Base-by-base conservation (phyloP, 1,284 basidiomycete species). In the Cerrena zonata region DNA sequence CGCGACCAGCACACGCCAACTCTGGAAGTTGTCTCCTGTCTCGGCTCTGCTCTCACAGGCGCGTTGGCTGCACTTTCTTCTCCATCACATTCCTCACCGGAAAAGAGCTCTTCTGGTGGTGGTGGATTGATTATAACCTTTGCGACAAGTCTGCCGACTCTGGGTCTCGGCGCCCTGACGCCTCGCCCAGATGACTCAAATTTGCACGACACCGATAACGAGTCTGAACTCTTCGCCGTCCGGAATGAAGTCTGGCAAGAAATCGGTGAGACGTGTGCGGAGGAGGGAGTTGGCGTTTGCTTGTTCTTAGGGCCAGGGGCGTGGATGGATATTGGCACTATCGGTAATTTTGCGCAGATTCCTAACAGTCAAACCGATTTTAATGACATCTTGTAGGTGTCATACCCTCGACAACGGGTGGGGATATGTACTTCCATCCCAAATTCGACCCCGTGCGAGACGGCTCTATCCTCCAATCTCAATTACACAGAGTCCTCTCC, bases 351-450 rank as follows among this genome's bases (percentile, higher is more conserved):
- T 4, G 15, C 37, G 19, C 15, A 5, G 23, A 22, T 40, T 38
- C 18, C 19, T 30, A 10, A 22, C 21, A 24, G 10, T 44, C 5
- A 43, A 19, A 18, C 22, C 23, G 2, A 5, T 5, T 23, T 19
- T 34, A 15, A 25, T 25, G 22, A 40, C 10, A n/a, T 21, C 18
- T 22, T 22, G 15, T 38, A 89, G 86, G 84, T 30, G 70, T 79
- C 2, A 75, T 94, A 4, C 68, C 88, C 0, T 82, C 82, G 0
- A 66, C 84, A 15, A 94, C 92, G 1, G 96, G 96, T n/a, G 96
- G 96, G 18, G 92, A 96, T 53, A 64, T 95, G 1, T 94, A 87
- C 70, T 96, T 90, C 73, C 90, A 96, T 63, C 95, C 96, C 5
- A 82, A 90, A 30, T 99, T 94, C 67, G 80, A 88, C 51, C 77